Evolutionary conservation across 805 yeast genomes (phyloP), one percentile per base, ranked within the genome.

Genomic region (Candida mattraensis): DNA sequence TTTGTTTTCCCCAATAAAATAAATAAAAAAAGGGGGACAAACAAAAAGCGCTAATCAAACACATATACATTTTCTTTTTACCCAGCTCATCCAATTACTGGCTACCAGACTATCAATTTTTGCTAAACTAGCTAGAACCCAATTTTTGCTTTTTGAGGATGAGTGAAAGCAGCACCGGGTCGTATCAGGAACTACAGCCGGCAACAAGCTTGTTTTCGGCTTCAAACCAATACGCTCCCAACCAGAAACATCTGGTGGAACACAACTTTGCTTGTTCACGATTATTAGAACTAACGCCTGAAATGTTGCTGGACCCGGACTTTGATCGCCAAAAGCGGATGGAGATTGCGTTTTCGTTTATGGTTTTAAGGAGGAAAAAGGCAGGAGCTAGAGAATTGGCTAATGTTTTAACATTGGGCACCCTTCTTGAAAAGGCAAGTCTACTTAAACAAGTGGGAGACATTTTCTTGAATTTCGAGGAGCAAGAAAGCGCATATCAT

Each of bases 341-440:
- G 20, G 46, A 43, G 12, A 23, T 35, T 6, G 53, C 44, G 4
- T 43, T 39, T 23, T 37, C 47, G 5, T 45, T 45, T 13, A 39
- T 48, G 44, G 50, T 38, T 15, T 13, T 48, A 15, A 47, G 48
- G 6, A 27, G 53, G 14, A 39, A 21, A 15, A 37, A 30, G 11
- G 50, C 50, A 11, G 53, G 43, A 13, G 34, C 47, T 12, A 32
- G 53, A 21, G 53, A 48, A 18, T 29, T 48, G 14, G 44, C 44
- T 10, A 48, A 45, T 20, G 41, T 41, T 6, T 13, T 48, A 13
- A 39, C 27, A 17, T 28, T 48, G 18, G 44, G 44, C 9, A 40
- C 45, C 2, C 31, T 43, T 9, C 20, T 38, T 15, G 40, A 39
- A 17, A 45, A 40, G 30, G 35, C 47, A 3, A 25, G 28, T 13